These are phyloP conservation scores for Tuber brumale DNA, from an alignment of 495 filamentous ascomycete species.

Conservation along the genomic window DNA sequence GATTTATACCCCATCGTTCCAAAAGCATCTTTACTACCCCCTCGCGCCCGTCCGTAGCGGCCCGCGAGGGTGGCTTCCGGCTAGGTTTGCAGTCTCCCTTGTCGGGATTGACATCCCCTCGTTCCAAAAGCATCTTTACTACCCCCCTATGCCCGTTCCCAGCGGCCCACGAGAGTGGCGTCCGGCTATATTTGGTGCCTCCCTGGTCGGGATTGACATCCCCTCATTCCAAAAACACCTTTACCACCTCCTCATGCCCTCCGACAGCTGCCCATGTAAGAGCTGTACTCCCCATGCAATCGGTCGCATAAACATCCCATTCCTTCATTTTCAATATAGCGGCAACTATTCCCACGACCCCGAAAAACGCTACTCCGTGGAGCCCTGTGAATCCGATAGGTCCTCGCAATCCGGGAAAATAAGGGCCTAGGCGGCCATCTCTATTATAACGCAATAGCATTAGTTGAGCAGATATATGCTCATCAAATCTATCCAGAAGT, in stretches of 20 bases:
- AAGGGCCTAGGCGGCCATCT: neutral
- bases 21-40: too few species aligned
- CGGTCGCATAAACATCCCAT: neutral
- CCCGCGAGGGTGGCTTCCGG: too few species aligned
- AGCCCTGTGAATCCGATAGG: neutral
- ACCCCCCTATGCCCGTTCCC: neutral
- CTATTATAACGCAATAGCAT: neutral
- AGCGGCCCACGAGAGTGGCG: neutral
- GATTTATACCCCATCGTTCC: too few species aligned
- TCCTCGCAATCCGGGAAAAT: too few species aligned
- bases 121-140: neutral
- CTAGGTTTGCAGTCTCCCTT: too few species aligned
- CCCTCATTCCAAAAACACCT: neutral
- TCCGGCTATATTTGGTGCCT: neutral
- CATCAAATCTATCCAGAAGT: neutral
- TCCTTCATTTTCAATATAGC: neutral
- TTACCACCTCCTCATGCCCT: neutral
- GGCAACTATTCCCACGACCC: neutral
- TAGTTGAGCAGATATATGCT: neutral
- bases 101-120: neutral
- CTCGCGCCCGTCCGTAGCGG: too few species aligned
- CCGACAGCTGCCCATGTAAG: neutral
- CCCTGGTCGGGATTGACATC: neutral
- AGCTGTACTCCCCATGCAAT: neutral
- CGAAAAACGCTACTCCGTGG: neutral